Evolutionary conservation across 1,284 basidiomycete species (phyloP).

Genomic region (Amylostereum chailletii): DNA sequence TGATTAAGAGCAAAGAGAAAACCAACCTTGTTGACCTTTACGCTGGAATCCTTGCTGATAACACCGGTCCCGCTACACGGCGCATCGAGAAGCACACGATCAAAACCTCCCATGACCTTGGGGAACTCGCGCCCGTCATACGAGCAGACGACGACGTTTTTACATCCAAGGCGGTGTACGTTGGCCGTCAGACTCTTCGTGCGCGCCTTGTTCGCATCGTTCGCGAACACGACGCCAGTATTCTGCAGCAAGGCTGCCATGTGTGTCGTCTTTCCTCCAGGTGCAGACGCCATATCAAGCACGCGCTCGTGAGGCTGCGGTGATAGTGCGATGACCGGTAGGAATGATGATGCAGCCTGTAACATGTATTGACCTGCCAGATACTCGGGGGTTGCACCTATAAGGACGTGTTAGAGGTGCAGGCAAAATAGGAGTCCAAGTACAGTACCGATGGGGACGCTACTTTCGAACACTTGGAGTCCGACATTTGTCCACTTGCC

Average conservation of each 20-base stretch:
- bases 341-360: conserved; percentile 96
- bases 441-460: conserved; percentile 77
- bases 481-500: conserved; percentile 99
- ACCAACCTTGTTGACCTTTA: conserved; percentile 95
- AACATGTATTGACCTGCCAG: conserved; percentile 99
- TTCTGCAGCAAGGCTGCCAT: conserved; percentile 96
- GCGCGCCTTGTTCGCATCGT: conserved; percentile 91
- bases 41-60: conserved; percentile 94
- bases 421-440: not conserved
- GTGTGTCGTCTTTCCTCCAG: conserved; percentile 96
- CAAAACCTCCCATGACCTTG: conserved; percentile 99
- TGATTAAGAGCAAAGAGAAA: not conserved
- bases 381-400: conserved; percentile 94
- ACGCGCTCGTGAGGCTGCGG: conserved; percentile 93
- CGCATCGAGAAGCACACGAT: conserved; percentile 92
- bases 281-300: conserved; percentile 98
- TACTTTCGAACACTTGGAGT: conserved; percentile 94
- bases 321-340: conserved; percentile 94
- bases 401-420: not conserved
- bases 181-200: conserved; percentile 97
- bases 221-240: conserved; percentile 96
- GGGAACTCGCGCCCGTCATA: conserved; percentile 98
- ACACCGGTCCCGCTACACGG: conserved; percentile 98
- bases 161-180: conserved; percentile 94
- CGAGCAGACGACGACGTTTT: conserved; percentile 96